A percentile compares a stretch with the other conserved stretches of the same genome.
Evolutionary conservation across 1,284 basidiomycete genomes (phyloP).

Genomic region (Cryptococcus sp.): DNA sequence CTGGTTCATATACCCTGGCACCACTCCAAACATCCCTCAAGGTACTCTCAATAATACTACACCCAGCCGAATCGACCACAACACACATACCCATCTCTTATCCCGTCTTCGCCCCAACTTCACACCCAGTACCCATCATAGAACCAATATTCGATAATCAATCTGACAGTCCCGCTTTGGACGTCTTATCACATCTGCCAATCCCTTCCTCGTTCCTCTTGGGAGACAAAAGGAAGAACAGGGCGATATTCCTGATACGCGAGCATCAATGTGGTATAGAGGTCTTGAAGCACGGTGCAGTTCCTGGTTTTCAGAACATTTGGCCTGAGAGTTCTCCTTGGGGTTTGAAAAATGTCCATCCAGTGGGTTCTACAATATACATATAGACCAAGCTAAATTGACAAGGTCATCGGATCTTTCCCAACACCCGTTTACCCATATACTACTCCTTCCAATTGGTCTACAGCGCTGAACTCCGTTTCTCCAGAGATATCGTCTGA

Average conservation of each 20-base stretch:
- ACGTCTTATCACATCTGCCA: slow-evolving; percentile 8
- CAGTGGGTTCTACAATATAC: slow-evolving; percentile 50
- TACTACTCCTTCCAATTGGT: slow-evolving; percentile 58
- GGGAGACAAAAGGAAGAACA: slow-evolving; percentile 1
- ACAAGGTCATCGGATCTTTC: slow-evolving; percentile 31
- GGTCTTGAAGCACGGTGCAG: slow-evolving; percentile 31
- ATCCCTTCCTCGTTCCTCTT: slow-evolving; percentile 18
- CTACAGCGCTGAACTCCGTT: slow-evolving; percentile 47
- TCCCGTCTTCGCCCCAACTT: slow-evolving; percentile 52
- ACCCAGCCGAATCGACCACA: slow-evolving; percentile 52
- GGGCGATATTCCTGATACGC: slow-evolving; percentile 33
- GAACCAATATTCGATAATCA: slow-evolving; percentile 24
- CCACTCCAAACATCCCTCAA: slow-evolving; percentile 28
- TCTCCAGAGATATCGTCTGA: no score
- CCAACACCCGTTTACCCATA: slow-evolving; percentile 49
- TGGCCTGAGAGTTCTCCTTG: slow-evolving; percentile 44
- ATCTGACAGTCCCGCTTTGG: not conserved
- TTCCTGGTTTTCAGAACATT: slow-evolving; percentile 42
- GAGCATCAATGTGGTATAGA: slow-evolving; percentile 40
- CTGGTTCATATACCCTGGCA: slow-evolving; percentile 36
- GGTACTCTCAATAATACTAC: slow-evolving; percentile 38
- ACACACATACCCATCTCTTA: slow-evolving; percentile 21
- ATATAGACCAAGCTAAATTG: not conserved
- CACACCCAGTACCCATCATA: slow-evolving; percentile 53
- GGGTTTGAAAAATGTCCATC: slow-evolving; percentile 55